Evolutionary conservation across 1,284 basidiomycete genomes (phyloP), one percentile per base, ranked within the genome.

Genomic region (Ceratobasidium sp.): DNA sequence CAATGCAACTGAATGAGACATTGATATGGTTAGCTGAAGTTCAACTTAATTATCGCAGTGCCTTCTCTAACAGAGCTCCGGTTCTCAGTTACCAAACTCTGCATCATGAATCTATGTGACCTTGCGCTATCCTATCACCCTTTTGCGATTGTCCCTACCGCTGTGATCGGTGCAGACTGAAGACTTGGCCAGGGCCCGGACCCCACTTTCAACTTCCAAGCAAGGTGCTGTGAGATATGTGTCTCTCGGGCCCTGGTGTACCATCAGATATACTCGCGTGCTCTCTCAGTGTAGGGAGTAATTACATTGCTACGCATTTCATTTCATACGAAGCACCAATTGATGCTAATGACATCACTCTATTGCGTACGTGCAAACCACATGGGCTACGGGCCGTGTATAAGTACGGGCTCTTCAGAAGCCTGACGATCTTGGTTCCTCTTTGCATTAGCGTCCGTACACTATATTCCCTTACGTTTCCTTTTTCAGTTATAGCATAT

Each of bases 331-430:
- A 63, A 42, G 61, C 61, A 23, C 61, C 26, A 45, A 26, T 26
- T 63, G 61, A 63, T 63, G 61, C 7, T 10, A 45, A 63, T 63
- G 61, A 63, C 61, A 63, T 63, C 61, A 63, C n/a, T 13, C 37
- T 37, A 10, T 39, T 31, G 4, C 23, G 26, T 17, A 7, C 23
- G 5, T 26, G 26, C 31, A 56, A 23, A 28, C 15, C 56, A 35
- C 23, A 31, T 31, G 15, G 31, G 13, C 58, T 54, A 10, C 11
- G 15, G 33, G 11, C 39, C 39, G 37, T 20, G 61, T 45, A 63
- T 63, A 63, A 63, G 61, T 63, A 45, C 61, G 8, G 10, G 31
- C 33, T 15, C 28, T 42, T 42, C 37, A 3, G n/a, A 28, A 63
- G 28, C 5, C 35, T n/a, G 37, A 26, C 39, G 39, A 45, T n/a